Evolutionary conservation across 2,329 filamentous ascomycete genomes (phyloP), one percentile per base, ranked within the genome.

Genomic region (Aspergillus awamori): DNA sequence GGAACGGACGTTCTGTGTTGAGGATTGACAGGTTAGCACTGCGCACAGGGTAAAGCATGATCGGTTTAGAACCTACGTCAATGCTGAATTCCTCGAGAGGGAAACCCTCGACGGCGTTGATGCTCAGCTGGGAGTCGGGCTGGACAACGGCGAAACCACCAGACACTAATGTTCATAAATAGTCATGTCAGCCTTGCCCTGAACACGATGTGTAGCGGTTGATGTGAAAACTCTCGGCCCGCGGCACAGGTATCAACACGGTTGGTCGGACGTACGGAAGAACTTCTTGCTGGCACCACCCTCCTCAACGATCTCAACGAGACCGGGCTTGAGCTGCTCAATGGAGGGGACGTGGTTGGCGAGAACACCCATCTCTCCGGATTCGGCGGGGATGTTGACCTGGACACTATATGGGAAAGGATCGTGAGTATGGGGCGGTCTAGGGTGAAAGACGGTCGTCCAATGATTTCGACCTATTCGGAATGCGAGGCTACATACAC

Each of bases 261-360:
- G 11, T n/a, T 41, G 20, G 26, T 70, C 64, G 66, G 66, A 74
- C 92, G 73, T 91, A 97, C 93, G 87, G 90, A 99, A 99, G 85
- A 95, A 99, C 83, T 96, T 92, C 88, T 99, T 99, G 90, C 79
- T 89, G 69, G 79, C 77, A 76, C 92, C 91, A 76, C 83, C 87
- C 87, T 99, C 95, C 86, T 98, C 94, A 70, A 98, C 87, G 76
- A 99, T 86, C 86, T 98, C 94, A 71, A 99, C 86, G 71, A 98
- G 83, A 76, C 95, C 95, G 64, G 95, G 93, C 87, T 96, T 97
- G 81, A 99, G 86, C 86, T 99, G 95, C 86, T 99, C 95, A 77
- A 99, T 98, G 65, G 93, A 93, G 68, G 95, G 93, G 74, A 99
- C 95, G 87, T 99, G 95, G 86, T 95, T 96, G 79, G 95, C 95